Conservation (phyloP, 257 asterid species). For the Fraxinus americana region DNA sequence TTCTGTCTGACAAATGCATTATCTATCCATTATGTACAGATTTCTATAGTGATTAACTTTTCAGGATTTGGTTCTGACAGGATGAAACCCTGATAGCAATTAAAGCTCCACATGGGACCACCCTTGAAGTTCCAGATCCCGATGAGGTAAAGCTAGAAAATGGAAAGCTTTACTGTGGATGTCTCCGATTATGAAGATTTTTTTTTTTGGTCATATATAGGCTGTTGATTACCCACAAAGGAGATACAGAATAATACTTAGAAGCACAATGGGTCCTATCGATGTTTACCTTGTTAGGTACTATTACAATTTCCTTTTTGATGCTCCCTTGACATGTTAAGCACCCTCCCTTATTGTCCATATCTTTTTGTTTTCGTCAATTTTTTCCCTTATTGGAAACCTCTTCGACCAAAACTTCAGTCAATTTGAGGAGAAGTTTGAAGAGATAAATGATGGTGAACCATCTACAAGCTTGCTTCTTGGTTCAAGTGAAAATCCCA, state of each 20-base stretch:
- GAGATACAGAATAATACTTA: conserved; percentile 88
- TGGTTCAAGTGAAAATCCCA: conserved; percentile 57
- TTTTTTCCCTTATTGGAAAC: neutral
- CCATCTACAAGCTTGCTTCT: conserved; percentile 50
- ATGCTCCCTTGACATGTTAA: neutral
- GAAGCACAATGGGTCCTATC: conserved; percentile 98
- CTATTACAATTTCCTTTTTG: neutral
- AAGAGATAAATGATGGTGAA: conserved; percentile 67
- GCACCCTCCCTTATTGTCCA: conserved; percentile 16
- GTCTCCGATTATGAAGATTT: conserved; percentile 23
- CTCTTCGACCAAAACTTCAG: conserved; percentile 36
- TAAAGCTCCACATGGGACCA: conserved; percentile 97
- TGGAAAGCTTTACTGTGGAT: conserved; percentile 23
- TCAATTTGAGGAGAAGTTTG: conserved; percentile 94
- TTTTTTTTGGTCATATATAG: conserved; percentile 32
- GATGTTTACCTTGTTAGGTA: conserved; percentile 98
- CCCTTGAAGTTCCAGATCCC: conserved; percentile 96
- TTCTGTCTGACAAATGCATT: neutral
- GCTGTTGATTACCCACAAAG: conserved; percentile 86
- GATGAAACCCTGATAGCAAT: conserved; percentile 34
- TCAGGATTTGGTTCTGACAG: conserved; percentile 42
- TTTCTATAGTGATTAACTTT: conserved; percentile 17
- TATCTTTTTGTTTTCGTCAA: conserved; percentile 2
- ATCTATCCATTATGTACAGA: neutral
- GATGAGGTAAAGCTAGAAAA: conserved; percentile 64